Base-by-base conservation (phyloP, 495 filamentous ascomycete genomes). In the Talaromyces liani region DNA sequence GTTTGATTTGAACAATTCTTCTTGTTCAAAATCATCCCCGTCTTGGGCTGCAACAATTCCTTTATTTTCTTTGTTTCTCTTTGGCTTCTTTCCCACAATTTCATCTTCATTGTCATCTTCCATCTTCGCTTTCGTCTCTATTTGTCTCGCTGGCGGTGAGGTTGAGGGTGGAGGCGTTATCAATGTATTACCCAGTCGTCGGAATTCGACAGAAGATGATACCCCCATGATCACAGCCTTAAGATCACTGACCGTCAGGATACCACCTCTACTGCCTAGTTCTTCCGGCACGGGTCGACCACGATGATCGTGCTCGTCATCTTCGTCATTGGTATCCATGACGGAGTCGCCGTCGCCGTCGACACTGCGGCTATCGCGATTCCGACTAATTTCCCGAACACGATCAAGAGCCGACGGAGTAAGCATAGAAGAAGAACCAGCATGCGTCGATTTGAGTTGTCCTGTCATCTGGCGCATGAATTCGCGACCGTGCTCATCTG, bases 1-100 rank as follows among this genome's bases (percentile, higher is more conserved):
- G 59, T 91, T 91, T 72, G 87, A 79, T 64, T 89, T 84, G 78
- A 91, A 88, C 63, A 89, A 85, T 74, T 89, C 87, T 39, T 81
- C 83, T 67, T 91, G 90, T 75, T 88, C 85, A 80, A 92, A 88
- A 69, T 64, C 66, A 22, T 45, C 33, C 14, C 16, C 22, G 29
- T 55, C 51, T 55, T 55, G 20, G 4, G 25, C 51, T 20, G 20
- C 25, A 16, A 71, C 69, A 4, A 54, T 60, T 29, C 65, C 63
- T 3, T 31, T 31, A 9, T 61, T 59, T 6, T 61, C 33, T 5
- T 64, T 64, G n/a, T n/a, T 64, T 64, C 10, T 67, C 63, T 1
- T 65, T 57, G 18, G 18, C 24, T 53, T 31, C n/a, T 7, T n/a
- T 31, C 47, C 33, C 63, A 27, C 49, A 41, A 16, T 63, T 61